Evolutionary conservation across 139 green algal species (phyloP), one percentile per base, ranked within the genome.

Genomic region (Medakamo hakoo): DNA sequence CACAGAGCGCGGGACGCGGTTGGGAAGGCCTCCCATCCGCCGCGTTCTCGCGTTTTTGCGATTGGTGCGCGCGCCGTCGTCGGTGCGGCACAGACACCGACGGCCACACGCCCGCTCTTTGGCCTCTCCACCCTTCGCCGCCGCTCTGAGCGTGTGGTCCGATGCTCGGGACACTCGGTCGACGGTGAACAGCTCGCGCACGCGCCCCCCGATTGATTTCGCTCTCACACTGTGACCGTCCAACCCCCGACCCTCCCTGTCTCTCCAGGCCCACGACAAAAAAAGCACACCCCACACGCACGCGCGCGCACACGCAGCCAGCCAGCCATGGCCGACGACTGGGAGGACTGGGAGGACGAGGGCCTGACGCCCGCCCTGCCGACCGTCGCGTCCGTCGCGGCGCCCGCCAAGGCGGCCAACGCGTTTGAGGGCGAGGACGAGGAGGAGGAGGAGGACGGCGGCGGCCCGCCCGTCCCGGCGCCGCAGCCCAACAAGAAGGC

Each of bases 361-460:
- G 67, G 60, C n/a, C 60, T 68, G 20, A 52, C 68, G 19, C 61
- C 59, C n/a, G 63, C 29, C 29, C 22, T 64, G n/a, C 63, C 62
- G 48, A 64, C 27, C 19, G 58, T 49, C 21, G 40, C 70, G 19
- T 22, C n/a, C 4, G 57, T 66, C 23, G 49, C 49, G 25, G 65
- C 62, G 25, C 62, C 60, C 20, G 30, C 61, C 26, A 80, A 73
- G 57, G 82, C 82, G 68, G 78, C 61, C 4, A 75, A 63, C 23
- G 78, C 82, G 57, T 75, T 82, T 25, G 69, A 76, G 48, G 77
- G 73, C 4, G 74, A 76, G 29, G 76, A 82, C 57, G 77, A 83
- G 5, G 71, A 72, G 31, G 66, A 64, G 1, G 27, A 60, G 30
- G 60, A 69, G 4, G 67, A 73, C 49, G 79, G 76, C 72, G 55